Evolutionary conservation across 345 rosid species (phyloP).

Genomic region (Eucalyptus coolabah): DNA sequence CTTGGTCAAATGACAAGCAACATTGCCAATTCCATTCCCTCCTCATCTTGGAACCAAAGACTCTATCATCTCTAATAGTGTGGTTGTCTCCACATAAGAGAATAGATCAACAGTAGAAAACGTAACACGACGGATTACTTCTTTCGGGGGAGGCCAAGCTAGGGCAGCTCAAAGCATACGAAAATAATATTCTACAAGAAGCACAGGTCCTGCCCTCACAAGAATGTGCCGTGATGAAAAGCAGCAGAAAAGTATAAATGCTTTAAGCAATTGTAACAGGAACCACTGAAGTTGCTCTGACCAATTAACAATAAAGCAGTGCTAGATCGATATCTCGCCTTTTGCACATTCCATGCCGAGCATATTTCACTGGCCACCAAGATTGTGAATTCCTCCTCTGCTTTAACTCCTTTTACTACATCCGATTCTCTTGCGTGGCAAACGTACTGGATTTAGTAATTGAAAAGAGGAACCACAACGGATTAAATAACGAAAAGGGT

Average conservation of each 20-base stretch:
- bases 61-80: neutral
- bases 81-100: neutral
- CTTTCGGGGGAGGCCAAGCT: neutral
- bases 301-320: neutral
- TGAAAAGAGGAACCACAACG: neutral
- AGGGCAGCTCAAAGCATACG: neutral
- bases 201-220: neutral
- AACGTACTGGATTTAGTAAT: neutral
- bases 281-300: neutral
- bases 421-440: neutral
- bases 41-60: neutral
- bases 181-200: neutral
- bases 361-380: neutral
- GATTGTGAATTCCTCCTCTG: neutral
- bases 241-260: neutral
- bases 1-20: neutral
- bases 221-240: neutral
- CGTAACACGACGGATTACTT: neutral
- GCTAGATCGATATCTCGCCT: neutral
- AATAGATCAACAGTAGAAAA: neutral
- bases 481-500: neutral
- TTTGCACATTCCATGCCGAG: neutral
- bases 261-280: neutral
- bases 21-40: neutral
- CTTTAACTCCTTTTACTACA: neutral